A percentile compares a stretch with the other conserved stretches of the same genome.
phyloP scores from a whole-genome alignment of 306 rosid genomes.

The Inga oerstediana region DNA sequence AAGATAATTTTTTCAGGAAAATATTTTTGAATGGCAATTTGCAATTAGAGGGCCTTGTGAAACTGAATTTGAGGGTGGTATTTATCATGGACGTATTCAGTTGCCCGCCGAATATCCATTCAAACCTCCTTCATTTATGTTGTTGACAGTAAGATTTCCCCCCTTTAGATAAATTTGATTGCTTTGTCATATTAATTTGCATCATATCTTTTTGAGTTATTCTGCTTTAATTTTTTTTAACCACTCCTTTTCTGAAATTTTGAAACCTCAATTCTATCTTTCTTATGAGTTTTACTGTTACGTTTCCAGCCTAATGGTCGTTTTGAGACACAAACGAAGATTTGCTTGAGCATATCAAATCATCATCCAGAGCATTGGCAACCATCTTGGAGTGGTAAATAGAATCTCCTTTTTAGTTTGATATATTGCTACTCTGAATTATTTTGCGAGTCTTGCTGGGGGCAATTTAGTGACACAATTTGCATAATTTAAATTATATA shows the following conservation, averaged over 20 bases:
- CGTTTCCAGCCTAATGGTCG: constrained; percentile 87
- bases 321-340: constrained; percentile 91
- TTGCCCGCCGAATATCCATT: constrained; percentile 76
- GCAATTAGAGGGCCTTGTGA: constrained; percentile 69
- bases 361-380: constrained; percentile 99
- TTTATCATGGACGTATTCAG: constrained; percentile 75
- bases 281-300: constrained; percentile 34
- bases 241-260: constrained; percentile 2
- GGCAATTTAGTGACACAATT: not conserved
- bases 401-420: not conserved
- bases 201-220: not conserved
- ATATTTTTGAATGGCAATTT: constrained; percentile 87
- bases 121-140: constrained; percentile 75
- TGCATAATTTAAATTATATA: not conserved
- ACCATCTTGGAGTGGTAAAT: constrained; percentile 95
- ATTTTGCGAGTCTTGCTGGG: not conserved
- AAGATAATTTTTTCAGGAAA: constrained; percentile 59
- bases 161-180: constrained; percentile 1
- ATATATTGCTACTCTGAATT: not conserved
- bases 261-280: not conserved
- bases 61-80: constrained; percentile 75
- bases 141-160: constrained; percentile 64
- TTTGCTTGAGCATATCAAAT: constrained; percentile 96
- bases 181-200: constrained; percentile 3
- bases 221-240: not conserved